Evolutionary conservation across 2,329 filamentous ascomycete species (phyloP).

Genomic region (Fusarium chuoi): DNA sequence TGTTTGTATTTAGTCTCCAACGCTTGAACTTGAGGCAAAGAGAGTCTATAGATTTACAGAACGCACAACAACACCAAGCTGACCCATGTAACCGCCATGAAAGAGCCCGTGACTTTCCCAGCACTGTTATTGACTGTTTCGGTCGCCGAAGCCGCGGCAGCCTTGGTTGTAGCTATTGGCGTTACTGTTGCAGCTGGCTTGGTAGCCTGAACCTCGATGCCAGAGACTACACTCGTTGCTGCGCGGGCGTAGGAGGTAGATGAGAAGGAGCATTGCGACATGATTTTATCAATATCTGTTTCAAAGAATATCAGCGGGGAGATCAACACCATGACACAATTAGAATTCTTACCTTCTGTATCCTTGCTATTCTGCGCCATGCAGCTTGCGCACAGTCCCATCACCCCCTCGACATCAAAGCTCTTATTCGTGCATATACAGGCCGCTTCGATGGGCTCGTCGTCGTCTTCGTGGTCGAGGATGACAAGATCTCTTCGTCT

Average conservation of each 20-base stretch:
- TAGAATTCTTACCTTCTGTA: not conserved
- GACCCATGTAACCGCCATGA: not conserved
- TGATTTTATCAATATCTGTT: not conserved
- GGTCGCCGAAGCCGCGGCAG: not conserved
- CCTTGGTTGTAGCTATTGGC: not conserved
- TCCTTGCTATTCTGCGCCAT: not conserved
- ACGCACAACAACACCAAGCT: not conserved
- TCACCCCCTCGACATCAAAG: not conserved
- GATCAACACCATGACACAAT: rapidly evolving
- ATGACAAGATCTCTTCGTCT: not conserved
- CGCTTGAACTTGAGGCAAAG: rapidly evolving
- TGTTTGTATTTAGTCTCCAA: rapidly evolving
- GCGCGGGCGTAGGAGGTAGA: not conserved
- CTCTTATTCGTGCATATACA: not conserved
- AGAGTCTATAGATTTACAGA: not conserved
- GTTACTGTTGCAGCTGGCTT: not conserved
- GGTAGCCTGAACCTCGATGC: not conserved
- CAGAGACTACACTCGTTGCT: conserved; percentile 1
- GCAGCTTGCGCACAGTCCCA: not conserved
- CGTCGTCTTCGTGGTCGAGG: not conserved
- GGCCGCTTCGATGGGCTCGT: not conserved
- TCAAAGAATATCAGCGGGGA: rapidly evolving
- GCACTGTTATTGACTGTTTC: not conserved
- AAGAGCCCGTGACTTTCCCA: not conserved
- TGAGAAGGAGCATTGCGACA: not conserved